Evolutionary conservation across 257 asterid species (phyloP), one percentile per base, ranked within the genome.

Genomic region (Gentiana straminea): DNA sequence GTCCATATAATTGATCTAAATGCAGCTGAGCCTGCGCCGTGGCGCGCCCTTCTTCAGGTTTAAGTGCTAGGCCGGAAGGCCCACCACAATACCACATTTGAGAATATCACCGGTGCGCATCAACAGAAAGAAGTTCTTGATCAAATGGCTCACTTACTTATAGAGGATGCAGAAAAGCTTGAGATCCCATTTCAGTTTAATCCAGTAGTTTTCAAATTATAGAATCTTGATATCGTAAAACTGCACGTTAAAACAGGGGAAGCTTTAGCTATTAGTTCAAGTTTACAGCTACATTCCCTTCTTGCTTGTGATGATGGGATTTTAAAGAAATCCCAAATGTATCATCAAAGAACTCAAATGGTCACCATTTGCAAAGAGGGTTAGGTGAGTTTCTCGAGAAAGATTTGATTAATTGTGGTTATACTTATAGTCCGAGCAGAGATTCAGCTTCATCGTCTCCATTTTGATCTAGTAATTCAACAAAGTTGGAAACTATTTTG

Each of bases 41-140:
- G 94, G 98, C 83, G 92, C 8, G 93, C 94, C 0, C 77, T 90
- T 50, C 89, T 90, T n/a, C 86, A 7, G 96, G 82, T 76, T 56
- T 90, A 70, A 80, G 96, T 11, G 96, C 96, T 1, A 84, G 98
- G 4, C 98, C 98, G 1, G 98, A 90, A 68, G 98, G 98, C 3
- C 96, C 98, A 33, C 98, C 98, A 3, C 95, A 90, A 75, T 65
- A 24, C 24, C 24, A 24, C 24, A 24, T 24, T 24, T 24, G 24
- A 86, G 80, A 80, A 86, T 67, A 86, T 90, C 1, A 90, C 98
- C 0, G 96, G 89, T 24, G 73, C 86, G 48, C 86, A 86, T 73
- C 84, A 70, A 4, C 79, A 76, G 55, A 84, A 72, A 65, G 95
- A 84, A 77, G 81, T 77, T 7, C 66, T 86, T 58, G 96, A 84